Evolutionary conservation across 129 eudicot species (phyloP).

Genomic region (Daucus carota): DH1_v3.0 NC_030386.2:29115501-29116000

Average conservation of each 20-base stretch:
- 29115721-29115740: not conserved
- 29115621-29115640: not conserved
- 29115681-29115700: not conserved
- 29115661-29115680: not conserved
- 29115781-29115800: not conserved
- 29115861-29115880: not conserved
- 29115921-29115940: not conserved
- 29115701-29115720: not conserved
- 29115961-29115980: not conserved
- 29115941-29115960: not conserved
- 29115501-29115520: constrained; percentile 38
- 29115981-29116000: not conserved
- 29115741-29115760: not conserved
- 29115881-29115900: not conserved
- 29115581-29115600: not conserved
- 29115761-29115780: not conserved
- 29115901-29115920: not conserved
- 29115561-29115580: not conserved
- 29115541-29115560: not conserved
- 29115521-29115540: not conserved
- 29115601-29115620: not conserved
- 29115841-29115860: not conserved
- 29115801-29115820: not conserved
- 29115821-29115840: not conserved
- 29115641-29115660: not conserved